These are phyloP conservation scores for Candida smagusa DNA, from an alignment of 1,139 yeast genomes.

Conservation along the genomic window DNA sequence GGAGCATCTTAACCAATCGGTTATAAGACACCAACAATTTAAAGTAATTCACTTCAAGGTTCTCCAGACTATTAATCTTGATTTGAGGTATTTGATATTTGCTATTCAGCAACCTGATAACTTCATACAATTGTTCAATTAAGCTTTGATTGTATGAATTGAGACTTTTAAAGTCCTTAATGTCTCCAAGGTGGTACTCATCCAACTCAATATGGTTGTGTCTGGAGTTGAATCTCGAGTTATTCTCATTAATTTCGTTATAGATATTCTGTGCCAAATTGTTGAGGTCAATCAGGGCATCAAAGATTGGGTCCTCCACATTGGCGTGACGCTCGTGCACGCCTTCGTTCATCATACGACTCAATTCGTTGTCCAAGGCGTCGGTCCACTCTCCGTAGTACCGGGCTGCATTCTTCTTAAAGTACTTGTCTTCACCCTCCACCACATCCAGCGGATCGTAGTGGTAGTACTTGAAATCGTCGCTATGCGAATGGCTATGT, in stretches of 20 bases:
- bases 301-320: slow-evolving; percentile 4
- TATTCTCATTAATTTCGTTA: slow-evolving; percentile 7
- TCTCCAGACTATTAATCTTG: slow-evolving; percentile 7
- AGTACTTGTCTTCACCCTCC: slow-evolving; percentile 3
- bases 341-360: slow-evolving; percentile 7
- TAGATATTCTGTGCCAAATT: slow-evolving; percentile 3
- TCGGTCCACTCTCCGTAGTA: slow-evolving; percentile 8
- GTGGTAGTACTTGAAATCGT: slow-evolving; percentile 5
- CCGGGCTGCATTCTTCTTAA: slow-evolving; percentile 4
- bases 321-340: slow-evolving; percentile 3
- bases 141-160: slow-evolving; percentile 7
- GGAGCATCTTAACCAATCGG: slow-evolving; percentile 7
- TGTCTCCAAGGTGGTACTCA: slow-evolving; percentile 4
- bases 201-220: slow-evolving; percentile 2
- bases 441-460: slow-evolving; percentile 5
- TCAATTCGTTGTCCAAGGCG: slow-evolving; percentile 9
- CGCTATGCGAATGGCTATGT: background rate
- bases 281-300: slow-evolving; percentile 6
- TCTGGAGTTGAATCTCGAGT: slow-evolving; percentile 2
- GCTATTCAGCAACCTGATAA: slow-evolving; percentile 2
- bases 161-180: slow-evolving; percentile 5
- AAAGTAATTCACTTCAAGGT: slow-evolving; percentile 10
- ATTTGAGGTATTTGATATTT: slow-evolving; percentile 5
- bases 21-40: slow-evolving; percentile 11
- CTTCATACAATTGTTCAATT: slow-evolving; percentile 5